Conservation (phyloP, 2,329 filamentous ascomycete species). For the Massarina eburnea region DNA sequence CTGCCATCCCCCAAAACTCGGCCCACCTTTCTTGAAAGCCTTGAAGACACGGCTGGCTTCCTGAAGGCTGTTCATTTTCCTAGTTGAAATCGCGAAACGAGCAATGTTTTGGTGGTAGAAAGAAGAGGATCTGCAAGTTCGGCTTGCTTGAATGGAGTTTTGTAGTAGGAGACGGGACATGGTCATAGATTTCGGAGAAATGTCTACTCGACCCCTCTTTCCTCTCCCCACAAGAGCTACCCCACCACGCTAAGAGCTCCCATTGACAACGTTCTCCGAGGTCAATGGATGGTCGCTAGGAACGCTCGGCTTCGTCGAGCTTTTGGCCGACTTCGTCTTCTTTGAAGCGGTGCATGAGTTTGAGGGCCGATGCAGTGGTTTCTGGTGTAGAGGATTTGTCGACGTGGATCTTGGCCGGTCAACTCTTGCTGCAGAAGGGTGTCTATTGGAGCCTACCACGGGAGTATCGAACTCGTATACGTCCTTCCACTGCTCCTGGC, state of each 20-base stretch:
- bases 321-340: constrained; percentile 65
- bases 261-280: neutral
- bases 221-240: constrained; percentile 7
- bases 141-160: neutral
- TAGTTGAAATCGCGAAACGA: constrained; percentile 1
- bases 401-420: constrained; percentile 57
- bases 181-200: constrained; percentile 13
- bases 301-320: constrained; percentile 60
- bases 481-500: constrained; percentile 66
- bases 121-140: neutral
- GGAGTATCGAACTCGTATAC: constrained; percentile 82
- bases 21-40: constrained; percentile 52
- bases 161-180: constrained; percentile 7
- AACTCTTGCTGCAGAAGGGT: constrained; percentile 18
- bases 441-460: constrained; percentile 57
- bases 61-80: constrained; percentile 51
- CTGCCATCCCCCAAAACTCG: constrained; percentile 61
- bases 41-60: constrained; percentile 56
- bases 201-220: constrained; percentile 5
- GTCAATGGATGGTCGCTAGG: constrained; percentile 7
- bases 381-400: constrained; percentile 55
- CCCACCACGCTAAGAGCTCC: constrained; percentile 10
- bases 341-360: constrained; percentile 78
- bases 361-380: constrained; percentile 61
- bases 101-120: neutral